Evolutionary conservation across 2,329 filamentous ascomycete genomes (phyloP).

Genomic region (Coniochaeta sp.): DNA sequence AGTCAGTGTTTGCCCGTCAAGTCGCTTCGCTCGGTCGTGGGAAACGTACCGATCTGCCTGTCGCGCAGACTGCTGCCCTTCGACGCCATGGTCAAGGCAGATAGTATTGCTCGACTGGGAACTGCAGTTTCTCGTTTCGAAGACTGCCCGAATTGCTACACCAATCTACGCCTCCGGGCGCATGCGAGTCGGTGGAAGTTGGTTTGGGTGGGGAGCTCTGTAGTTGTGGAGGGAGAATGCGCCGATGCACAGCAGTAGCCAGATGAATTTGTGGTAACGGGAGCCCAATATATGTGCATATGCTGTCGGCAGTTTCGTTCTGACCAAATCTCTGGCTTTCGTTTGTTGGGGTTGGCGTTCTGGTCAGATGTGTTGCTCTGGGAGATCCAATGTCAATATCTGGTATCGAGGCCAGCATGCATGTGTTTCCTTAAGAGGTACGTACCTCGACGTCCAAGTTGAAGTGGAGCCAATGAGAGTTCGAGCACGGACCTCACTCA

Average conservation of each 20-base stretch:
- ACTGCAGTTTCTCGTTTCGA: constrained; percentile 4
- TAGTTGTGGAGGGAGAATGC: not conserved
- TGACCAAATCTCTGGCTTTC: not conserved
- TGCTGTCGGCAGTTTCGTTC: no score
- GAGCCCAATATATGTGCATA: no score
- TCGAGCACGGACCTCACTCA: not conserved
- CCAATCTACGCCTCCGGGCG: constrained; percentile 2
- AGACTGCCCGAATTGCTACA: constrained; percentile 2
- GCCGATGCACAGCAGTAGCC: not conserved
- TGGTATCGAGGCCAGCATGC: not conserved
- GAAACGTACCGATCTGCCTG: constrained; percentile 38
- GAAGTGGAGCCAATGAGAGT: not conserved
- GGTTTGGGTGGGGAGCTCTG: not conserved
- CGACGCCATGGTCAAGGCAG: constrained; percentile 32
- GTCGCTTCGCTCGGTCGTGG: not conserved
- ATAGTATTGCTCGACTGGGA: not conserved
- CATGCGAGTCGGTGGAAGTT: not conserved
- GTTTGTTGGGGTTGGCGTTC: not conserved
- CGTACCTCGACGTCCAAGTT: not conserved
- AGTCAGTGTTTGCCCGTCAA: not conserved
- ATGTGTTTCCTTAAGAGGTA: not conserved
- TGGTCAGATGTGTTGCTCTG: not conserved
- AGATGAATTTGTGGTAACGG: no score
- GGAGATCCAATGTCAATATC: not conserved
- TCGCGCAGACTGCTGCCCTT: constrained; percentile 40